Evolutionary conservation across 176 grass and related monocot genomes (phyloP), one percentile per base, ranked within the genome.

Genomic region (Oryza glumipatula): DNA sequence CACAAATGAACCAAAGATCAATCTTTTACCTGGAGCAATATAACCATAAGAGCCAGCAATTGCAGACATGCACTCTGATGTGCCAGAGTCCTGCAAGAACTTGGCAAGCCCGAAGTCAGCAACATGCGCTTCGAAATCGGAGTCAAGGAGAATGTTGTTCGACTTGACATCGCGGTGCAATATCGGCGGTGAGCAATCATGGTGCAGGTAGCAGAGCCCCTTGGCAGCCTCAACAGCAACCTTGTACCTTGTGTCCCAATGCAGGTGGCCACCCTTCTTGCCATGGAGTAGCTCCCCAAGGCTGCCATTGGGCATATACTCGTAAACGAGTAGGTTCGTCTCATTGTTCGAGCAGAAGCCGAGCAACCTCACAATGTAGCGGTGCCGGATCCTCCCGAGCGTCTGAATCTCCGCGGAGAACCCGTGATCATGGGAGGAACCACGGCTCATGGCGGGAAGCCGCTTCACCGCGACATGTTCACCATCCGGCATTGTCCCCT

Each of bases 231-330:
- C 96, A 0, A 95, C 87, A 44, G 91, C 91, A 47, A 98, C 90
- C 87, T 98, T 98, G 58, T 93, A 95, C 12, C 96, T 71, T 43
- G 93, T 95, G 44, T 93, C 89, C 96, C 93, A 98, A 21, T 93
- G 91, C 45, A 98, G 77, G 56, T 95, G 93, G 13, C 93, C 96
- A 0, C 93, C 93, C 73, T 98, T 98, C 79, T 98, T 98, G 11
- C 96, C 93, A 76, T 98, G 96, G 72, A 98, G 93, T 5, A 98
- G 74, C 79, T 98, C 96, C 58, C 96, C 96, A n/a, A 98, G 76
- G 72, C 96, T 98, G 9, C 96, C 96, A 83, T 98, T 98, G 21
- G 96, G 96, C 96, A 98, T 98, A 63, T 91, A 98, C 83, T 98
- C 95, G 12, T 98, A 98, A 23, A 98, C 92, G 30, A 98, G 76